These are phyloP conservation scores for Erysiphe neolycopersici DNA, from an alignment of 2,329 filamentous ascomycete genomes.

Conservation along the genomic window DNA sequence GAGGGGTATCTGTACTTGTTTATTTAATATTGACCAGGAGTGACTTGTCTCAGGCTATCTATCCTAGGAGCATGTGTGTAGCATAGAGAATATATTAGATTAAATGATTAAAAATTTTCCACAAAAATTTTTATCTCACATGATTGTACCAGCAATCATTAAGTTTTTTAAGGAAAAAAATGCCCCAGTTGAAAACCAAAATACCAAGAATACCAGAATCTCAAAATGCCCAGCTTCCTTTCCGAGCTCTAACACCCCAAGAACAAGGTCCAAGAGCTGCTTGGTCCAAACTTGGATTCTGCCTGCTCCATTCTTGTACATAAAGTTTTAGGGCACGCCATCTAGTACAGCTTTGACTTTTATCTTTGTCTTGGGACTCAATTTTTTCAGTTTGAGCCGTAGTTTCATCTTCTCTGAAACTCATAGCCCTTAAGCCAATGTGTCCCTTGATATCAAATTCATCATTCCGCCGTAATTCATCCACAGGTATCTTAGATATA, in stretches of 20 bases:
- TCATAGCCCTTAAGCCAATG: constrained; percentile 22
- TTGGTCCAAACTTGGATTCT: constrained; percentile 46
- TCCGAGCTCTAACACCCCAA: constrained; percentile 40
- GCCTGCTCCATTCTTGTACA: constrained; percentile 68
- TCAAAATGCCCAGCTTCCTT: constrained; percentile 48
- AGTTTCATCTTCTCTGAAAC: not conserved
- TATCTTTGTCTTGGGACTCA: not conserved
- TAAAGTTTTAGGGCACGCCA: constrained; percentile 71
- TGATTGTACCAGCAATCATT: no score
- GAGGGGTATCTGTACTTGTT: no score
- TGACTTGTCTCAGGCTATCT: no score
- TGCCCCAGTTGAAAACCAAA: no score
- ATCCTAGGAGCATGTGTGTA: no score
- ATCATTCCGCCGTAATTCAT: constrained; percentile 48
- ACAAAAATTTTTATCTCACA: no score
- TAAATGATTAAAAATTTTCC: no score
- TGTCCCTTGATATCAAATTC: constrained; percentile 42
- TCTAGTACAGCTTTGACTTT: constrained; percentile 28
- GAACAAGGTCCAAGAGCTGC: constrained; percentile 25
- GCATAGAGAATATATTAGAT: no score
- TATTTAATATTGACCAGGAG: no score
- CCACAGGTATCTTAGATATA: constrained; percentile 43
- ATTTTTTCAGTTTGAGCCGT: no score
- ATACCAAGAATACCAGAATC: no score
- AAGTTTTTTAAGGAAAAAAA: no score